These are phyloP conservation scores for Microascus cirrosus DNA, from an alignment of 2,329 filamentous ascomycete species.

Conservation along the genomic window DNA sequence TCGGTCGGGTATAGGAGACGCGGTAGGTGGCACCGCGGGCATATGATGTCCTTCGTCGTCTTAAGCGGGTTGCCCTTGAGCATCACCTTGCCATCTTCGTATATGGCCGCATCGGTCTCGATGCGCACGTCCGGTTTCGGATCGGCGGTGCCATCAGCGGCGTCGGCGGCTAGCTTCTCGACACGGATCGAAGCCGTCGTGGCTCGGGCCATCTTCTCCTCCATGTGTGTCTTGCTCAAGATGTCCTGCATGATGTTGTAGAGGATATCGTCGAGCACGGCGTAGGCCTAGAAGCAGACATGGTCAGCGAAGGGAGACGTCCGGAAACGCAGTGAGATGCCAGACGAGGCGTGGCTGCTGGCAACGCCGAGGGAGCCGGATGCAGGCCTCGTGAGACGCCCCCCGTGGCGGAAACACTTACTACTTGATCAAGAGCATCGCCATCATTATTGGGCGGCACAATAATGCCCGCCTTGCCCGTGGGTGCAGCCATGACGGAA, in stretches of 20 bases:
- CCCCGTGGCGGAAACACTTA: neutral
- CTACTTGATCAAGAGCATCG: conserved; percentile 3
- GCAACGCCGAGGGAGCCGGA: neutral
- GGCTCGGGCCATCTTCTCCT: conserved; percentile 66
- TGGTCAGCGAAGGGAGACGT: neutral
- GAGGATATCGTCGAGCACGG: conserved; percentile 62
- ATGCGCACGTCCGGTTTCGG: conserved; percentile 43
- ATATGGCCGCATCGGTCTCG: conserved; percentile 58
- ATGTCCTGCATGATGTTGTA: conserved; percentile 70
- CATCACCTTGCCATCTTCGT: conserved; percentile 57
- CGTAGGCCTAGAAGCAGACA: conserved; percentile 35
- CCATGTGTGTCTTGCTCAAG: conserved; percentile 62
- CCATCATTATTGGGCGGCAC: conserved; percentile 1
- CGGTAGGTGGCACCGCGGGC: conserved; percentile 63
- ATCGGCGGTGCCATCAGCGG: conserved; percentile 42
- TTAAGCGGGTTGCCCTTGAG: conserved; percentile 64
- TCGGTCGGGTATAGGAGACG: conserved; percentile 62
- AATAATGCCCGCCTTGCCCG: conserved; percentile 5
- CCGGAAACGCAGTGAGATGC: neutral
- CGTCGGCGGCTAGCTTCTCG: conserved; percentile 48
- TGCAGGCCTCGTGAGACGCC: neutral
- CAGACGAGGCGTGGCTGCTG: neutral
- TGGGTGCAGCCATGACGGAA: conserved; percentile 4
- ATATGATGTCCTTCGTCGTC: conserved; percentile 60
- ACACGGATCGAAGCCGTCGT: conserved; percentile 52